Percentiles rank a stretch among this genome's conserved stretches.
These are phyloP conservation scores for Luffa aegyptiaca DNA, from an alignment of 306 rosid genomes.

Conservation along the genomic window DNA sequence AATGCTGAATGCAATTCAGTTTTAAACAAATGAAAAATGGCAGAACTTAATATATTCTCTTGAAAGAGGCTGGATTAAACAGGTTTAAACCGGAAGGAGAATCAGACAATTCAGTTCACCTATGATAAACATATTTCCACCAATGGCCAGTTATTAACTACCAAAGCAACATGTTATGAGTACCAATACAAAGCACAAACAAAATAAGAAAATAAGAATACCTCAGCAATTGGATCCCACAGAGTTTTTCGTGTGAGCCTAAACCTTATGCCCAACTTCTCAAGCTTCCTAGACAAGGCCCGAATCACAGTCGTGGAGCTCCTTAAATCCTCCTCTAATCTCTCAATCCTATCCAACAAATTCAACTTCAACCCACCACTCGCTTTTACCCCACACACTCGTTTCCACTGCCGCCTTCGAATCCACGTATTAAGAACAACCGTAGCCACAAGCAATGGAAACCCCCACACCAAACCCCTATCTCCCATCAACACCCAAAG, in stretches of 20 bases:
- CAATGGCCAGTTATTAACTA: neutral
- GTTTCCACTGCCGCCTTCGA: constrained; percentile 59
- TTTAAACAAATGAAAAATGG: neutral
- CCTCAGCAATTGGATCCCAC: constrained; percentile 78
- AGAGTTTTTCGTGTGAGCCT: constrained; percentile 53
- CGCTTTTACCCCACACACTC: constrained; percentile 25
- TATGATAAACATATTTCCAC: neutral
- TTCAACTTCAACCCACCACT: constrained; percentile 50
- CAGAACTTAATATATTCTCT: neutral
- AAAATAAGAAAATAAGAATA: constrained; percentile 11
- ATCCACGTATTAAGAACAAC: constrained; percentile 55
- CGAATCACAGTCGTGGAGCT: constrained; percentile 37
- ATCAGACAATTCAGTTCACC: neutral
- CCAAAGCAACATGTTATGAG: neutral
- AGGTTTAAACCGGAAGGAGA: neutral
- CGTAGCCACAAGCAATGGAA: constrained; percentile 33
- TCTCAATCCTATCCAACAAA: constrained; percentile 61
- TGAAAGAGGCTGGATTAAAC: neutral
- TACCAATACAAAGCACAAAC: neutral
- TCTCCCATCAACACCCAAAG: constrained; percentile 22
- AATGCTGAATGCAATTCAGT: neutral
- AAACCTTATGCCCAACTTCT: constrained; percentile 79
- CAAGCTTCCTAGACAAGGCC: constrained; percentile 77
- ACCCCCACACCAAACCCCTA: constrained; percentile 26
- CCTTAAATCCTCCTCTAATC: constrained; percentile 69